These are phyloP conservation scores for Moesziomyces antarcticus DNA, from an alignment of 1,284 basidiomycete species.

Conservation along the genomic window DNA sequence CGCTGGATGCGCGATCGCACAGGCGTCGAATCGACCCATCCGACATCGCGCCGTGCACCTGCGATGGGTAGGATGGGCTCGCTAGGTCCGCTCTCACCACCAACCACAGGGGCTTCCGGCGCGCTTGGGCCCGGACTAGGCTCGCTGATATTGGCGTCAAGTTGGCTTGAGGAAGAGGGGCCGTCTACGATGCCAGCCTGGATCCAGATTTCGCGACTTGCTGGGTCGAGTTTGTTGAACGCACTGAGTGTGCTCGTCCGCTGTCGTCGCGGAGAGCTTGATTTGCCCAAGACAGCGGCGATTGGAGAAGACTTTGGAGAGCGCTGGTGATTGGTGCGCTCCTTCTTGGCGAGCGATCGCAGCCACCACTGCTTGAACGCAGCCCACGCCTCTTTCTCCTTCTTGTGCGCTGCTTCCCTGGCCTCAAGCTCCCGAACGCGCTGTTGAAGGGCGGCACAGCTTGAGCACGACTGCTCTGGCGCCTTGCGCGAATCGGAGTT, in stretches of 20 bases:
- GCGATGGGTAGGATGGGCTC: neutral
- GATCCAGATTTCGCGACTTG: neutral
- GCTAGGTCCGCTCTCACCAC: neutral
- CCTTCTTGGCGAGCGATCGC: slow-evolving; percentile 11
- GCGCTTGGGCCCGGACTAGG: too few species aligned
- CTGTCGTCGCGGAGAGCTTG: neutral
- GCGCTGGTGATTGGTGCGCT: slow-evolving; percentile 1
- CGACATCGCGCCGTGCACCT: neutral
- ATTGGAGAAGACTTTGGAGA: neutral
- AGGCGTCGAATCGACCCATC: slow-evolving; percentile 23
- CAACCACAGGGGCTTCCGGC: too few species aligned
- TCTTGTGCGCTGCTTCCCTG: slow-evolving; percentile 2
- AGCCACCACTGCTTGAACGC: slow-evolving; percentile 45
- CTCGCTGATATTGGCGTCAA: neutral
- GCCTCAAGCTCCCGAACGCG: slow-evolving; percentile 4
- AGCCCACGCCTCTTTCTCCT: slow-evolving; percentile 24
- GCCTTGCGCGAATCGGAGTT: neutral
- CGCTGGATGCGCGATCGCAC: slow-evolving; percentile 20
- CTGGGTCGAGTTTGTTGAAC: neutral
- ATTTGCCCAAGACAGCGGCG: neutral
- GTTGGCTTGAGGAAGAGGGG: neutral
- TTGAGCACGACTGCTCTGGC: neutral
- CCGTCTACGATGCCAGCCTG: neutral
- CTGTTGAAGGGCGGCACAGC: neutral
- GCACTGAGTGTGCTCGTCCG: neutral